phyloP scores from a whole-genome alignment of 345 rosid species.

The Rhizophora apiculata region DNA sequence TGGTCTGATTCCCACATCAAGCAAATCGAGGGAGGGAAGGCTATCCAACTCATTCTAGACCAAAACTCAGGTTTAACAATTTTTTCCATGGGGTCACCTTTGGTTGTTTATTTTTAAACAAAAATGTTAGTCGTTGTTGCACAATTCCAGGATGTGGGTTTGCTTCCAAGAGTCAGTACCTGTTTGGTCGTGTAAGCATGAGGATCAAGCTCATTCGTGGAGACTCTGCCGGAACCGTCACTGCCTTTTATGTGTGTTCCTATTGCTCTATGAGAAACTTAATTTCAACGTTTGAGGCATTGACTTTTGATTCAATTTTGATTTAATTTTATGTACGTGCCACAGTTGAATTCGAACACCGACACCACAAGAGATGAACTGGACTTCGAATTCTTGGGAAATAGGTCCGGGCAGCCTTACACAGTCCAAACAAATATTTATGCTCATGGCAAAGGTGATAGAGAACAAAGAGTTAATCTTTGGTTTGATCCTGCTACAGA shows the following conservation, averaged over 20 bases:
- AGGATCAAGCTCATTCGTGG: constrained; percentile 90
- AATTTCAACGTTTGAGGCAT: background rate
- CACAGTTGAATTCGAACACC: constrained; percentile 82
- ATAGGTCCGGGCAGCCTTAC: constrained; percentile 80
- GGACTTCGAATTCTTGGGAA: constrained; percentile 93
- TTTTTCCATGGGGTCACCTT: background rate
- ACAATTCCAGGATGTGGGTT: constrained; percentile 75
- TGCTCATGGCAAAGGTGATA: constrained; percentile 89
- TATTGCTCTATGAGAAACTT: too few species aligned
- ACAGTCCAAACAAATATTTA: constrained; percentile 88
- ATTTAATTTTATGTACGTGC: background rate
- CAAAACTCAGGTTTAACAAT: constrained; percentile 56
- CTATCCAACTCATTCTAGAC: constrained; percentile 82
- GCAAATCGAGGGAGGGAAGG: constrained; percentile 63
- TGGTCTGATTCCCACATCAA: constrained; percentile 75
- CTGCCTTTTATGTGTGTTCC: constrained; percentile 81
- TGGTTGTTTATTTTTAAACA: too few species aligned
- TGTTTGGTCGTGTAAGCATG: constrained; percentile 88
- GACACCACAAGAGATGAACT: constrained; percentile 63
- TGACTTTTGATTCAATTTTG: background rate
- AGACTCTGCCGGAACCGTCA: constrained; percentile 96
- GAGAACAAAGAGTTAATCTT: constrained; percentile 83
- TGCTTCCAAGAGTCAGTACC: constrained; percentile 66
- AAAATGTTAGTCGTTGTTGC: background rate
- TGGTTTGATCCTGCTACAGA: constrained; percentile 93